Percentiles rank a stretch among this genome's conserved stretches.
These are phyloP conservation scores for Tricholoma flavovirens DNA, from an alignment of 768 basidiomycete genomes.

Conservation along the genomic window DNA sequence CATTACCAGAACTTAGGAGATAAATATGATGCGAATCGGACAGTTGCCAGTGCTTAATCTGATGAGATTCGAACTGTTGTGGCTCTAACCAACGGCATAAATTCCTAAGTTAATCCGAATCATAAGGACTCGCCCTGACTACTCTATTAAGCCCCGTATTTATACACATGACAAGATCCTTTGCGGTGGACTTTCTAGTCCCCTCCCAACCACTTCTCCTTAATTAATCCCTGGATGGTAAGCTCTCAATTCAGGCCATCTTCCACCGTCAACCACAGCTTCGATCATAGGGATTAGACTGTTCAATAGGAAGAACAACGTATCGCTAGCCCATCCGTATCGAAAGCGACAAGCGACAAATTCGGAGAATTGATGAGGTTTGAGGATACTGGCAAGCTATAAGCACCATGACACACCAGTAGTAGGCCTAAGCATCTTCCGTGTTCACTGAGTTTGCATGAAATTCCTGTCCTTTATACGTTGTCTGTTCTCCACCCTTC, in stretches of 20 bases:
- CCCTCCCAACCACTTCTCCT: not conserved
- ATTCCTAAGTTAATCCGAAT: too few relatives aligned
- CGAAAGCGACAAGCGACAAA: not conserved
- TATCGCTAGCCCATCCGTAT: not conserved
- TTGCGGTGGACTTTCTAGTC: not conserved
- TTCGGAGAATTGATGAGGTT: not conserved
- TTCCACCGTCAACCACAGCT: too few relatives aligned
- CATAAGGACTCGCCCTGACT: too few relatives aligned
- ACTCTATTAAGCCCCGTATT: too few relatives aligned
- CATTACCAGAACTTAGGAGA: too few relatives aligned
- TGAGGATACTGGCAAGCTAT: not conserved
- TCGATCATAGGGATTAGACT: not conserved
- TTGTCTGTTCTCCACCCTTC: slow-evolving; percentile 59
- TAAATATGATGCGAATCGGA: too few relatives aligned
- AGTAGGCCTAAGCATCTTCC: slow-evolving; percentile 2
- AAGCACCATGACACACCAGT: slow-evolving; percentile 3
- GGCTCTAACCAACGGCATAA: too few relatives aligned
- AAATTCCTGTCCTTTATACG: slow-evolving; percentile 80
- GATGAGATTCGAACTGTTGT: too few relatives aligned
- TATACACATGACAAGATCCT: too few relatives aligned
- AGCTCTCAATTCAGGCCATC: too few relatives aligned
- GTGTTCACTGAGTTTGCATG: slow-evolving; percentile 68
- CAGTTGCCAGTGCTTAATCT: too few relatives aligned
- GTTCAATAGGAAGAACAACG: not conserved
- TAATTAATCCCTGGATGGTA: too few relatives aligned